phyloP scores from a whole-genome alignment of 345 rosid species.

The Salix brachista region DNA sequence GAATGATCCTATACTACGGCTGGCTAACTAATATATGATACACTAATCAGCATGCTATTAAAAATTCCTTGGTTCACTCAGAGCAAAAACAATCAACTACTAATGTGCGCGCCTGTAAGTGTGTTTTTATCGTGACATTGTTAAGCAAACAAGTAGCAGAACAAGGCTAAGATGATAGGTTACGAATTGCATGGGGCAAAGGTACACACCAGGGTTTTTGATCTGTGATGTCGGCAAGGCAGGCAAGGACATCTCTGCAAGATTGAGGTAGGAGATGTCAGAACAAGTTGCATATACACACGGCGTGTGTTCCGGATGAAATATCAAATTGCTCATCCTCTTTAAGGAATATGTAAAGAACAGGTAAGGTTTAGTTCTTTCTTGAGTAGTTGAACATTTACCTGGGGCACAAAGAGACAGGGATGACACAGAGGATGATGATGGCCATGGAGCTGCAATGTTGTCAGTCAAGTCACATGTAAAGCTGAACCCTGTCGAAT shows the following conservation, averaged over 20 bases:
- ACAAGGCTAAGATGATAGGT: neutral
- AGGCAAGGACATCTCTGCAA: slow-evolving; percentile 96
- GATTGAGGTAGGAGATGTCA: neutral
- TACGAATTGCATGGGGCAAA: slow-evolving; percentile 1
- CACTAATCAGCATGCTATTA: neutral
- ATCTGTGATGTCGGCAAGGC: slow-evolving; percentile 86
- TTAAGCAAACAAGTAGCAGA: neutral
- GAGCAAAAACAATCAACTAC: neutral
- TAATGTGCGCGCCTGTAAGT: neutral
- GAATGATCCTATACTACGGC: neutral
- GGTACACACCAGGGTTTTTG: slow-evolving; percentile 56
- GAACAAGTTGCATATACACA: neutral
- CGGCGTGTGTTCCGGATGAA: neutral
- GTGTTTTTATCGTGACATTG: neutral
- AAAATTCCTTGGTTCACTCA: neutral
- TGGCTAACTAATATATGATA: neutral
- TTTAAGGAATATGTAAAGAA: no score
- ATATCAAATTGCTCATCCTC: no score
- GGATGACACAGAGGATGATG: slow-evolving; percentile 74
- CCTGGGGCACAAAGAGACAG: slow-evolving; percentile 95
- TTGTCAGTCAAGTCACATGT: slow-evolving; percentile 95
- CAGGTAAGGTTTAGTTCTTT: no score
- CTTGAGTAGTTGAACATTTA: slow-evolving; percentile 20
- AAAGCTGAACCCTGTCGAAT: slow-evolving; percentile 79
- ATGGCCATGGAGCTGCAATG: slow-evolving; percentile 97